phyloP scores from a whole-genome alignment of 768 basidiomycete genomes.

The Lentinula lateritia region DNA sequence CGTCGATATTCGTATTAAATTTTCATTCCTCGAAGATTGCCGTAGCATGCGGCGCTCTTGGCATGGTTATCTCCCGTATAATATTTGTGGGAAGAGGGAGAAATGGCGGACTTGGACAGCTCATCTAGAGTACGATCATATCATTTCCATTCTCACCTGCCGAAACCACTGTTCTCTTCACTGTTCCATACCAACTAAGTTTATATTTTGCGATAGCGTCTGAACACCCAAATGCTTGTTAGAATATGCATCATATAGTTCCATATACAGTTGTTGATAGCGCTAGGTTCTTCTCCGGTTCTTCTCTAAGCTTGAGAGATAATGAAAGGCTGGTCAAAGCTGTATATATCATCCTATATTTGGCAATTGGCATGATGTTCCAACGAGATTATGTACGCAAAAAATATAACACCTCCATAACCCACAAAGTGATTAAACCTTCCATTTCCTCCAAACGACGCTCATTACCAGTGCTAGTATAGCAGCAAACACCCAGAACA shows the following conservation, averaged over 20 bases:
- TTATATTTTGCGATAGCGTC: too few species aligned
- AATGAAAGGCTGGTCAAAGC: neutral
- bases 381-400: neutral
- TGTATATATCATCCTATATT: neutral
- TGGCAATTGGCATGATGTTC: neutral
- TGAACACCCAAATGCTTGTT: too few species aligned
- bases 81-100: neutral
- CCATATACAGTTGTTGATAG: too few species aligned
- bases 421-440: neutral
- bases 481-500: slow-evolving; percentile 81
- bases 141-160: too few species aligned
- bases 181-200: too few species aligned
- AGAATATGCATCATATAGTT: neutral
- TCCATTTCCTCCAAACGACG: slow-evolving; percentile 7
- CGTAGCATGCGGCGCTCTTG: neutral
- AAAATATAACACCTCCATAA: neutral
- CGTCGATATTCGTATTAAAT: neutral
- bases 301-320: too few species aligned
- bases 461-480: slow-evolving; percentile 30
- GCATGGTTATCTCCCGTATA: neutral
- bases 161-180: too few species aligned
- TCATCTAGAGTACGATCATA: neutral
- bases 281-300: too few species aligned
- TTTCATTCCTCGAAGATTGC: neutral
- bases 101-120: neutral